Base-by-base conservation (phyloP, 2,329 filamentous ascomycete genomes). In the Botrytis squamosa region DNA sequence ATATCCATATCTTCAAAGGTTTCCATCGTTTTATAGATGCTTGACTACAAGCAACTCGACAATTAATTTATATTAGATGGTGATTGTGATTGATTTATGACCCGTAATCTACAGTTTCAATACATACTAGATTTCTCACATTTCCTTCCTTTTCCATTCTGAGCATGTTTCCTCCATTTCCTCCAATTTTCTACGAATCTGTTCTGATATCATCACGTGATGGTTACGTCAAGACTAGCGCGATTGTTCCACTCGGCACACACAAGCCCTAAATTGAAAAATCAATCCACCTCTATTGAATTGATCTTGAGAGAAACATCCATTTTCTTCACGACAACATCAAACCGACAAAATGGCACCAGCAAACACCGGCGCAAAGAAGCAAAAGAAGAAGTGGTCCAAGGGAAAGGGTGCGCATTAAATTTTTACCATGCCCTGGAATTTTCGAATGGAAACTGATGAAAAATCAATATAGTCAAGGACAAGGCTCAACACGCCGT, bases 401-500 rank as follows among this genome's bases (percentile, higher is more conserved):
- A 89, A 89, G 87, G 86, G 85, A 83, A 87, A 87, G 84, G 85
- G 85, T 87, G 84, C 79, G 84, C 85, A 71, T 44, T 55, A 69
- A 40, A n/a, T 12, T 57, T 33, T 57, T 57, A 57, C 52, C n/a
- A 57, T 57, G 14, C 52, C 52, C 7, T 59, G 36, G 40, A 73
- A 38, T 60, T 36, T 29, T 55, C 44, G 40, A 70, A 38, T 64
- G 38, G 66, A 59, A 68, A 40, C 65, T 73, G 63, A 60, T 71
- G 60, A 29, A 62, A 63, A 12, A 55, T 60, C 63, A 66, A 70
- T 83, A 88, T 85, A 94, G 96, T 99, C 90, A 99, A 99, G 96
- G 96, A 99, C 91, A 99, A 99, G 95, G 95, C 96, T 87, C 93
- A 98, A 86, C 96, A 99, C 91, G 93, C 93, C 86, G 96, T 99